Conservation (phyloP, 2,329 filamentous ascomycete species). For the Gnomoniopsis smithogilvyi region DNA sequence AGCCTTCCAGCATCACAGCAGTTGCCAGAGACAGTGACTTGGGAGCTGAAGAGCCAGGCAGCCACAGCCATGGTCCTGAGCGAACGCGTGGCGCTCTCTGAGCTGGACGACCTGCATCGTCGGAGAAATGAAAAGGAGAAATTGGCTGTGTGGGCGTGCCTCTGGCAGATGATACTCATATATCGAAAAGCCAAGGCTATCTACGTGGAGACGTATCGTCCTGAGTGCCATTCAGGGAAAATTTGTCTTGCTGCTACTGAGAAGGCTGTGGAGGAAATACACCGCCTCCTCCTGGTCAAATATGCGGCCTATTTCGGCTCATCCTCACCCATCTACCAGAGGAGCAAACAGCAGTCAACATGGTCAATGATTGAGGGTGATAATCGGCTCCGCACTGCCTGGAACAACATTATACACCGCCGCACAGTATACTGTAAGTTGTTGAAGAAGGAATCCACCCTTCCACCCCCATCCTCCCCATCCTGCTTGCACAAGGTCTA, state of each 20-base stretch:
- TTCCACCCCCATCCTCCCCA: too few relatives aligned
- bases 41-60: constrained; percentile 6
- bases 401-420: background rate
- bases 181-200: constrained; percentile 15
- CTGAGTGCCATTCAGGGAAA: background rate
- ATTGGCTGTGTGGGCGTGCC: constrained; percentile 9
- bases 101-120: constrained; percentile 2
- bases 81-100: constrained; percentile 2
- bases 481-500: too few relatives aligned
- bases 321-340: constrained; percentile 21
- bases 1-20: background rate
- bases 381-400: background rate
- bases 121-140: background rate
- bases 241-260: background rate
- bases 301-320: constrained; percentile 28
- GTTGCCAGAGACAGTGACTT: background rate
- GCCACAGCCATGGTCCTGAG: background rate
- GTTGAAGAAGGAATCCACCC: too few relatives aligned
- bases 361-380: constrained; percentile 17
- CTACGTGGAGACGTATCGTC: constrained; percentile 3
- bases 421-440: constrained; percentile 11
- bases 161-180: constrained; percentile 17
- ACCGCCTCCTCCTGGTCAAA: constrained; percentile 28
- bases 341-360: constrained; percentile 16
- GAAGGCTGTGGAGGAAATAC: constrained; percentile 15